phyloP scores from a whole-genome alignment of 257 asterid species.

The Fraxinus cuspidata region DNA sequence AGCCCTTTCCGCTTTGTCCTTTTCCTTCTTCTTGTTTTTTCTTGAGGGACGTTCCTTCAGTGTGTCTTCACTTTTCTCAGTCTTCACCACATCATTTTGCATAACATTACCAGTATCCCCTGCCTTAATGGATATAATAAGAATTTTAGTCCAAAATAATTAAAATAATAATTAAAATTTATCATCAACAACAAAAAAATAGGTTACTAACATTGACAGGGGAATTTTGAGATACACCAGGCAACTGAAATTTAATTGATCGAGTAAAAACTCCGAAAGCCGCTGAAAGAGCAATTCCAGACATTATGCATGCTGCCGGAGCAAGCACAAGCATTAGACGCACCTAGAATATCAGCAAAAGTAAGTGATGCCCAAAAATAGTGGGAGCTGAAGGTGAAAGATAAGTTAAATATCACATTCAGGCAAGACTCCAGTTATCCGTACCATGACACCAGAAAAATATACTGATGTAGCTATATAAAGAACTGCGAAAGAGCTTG shows the following conservation, averaged over 20 bases:
- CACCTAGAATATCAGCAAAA: conserved; percentile 57
- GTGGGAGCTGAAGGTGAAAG: conserved; percentile 14
- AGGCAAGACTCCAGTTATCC: conserved; percentile 22
- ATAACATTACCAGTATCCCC: conserved; percentile 57
- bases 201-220: conserved; percentile 55
- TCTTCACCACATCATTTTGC: conserved; percentile 53
- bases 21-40: conserved; percentile 77
- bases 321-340: conserved; percentile 99
- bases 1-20: conserved; percentile 50
- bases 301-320: conserved; percentile 99
- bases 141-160: conserved; percentile 26
- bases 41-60: conserved; percentile 70
- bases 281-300: conserved; percentile 98
- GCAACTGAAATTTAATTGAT: conserved; percentile 74
- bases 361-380: conserved; percentile 9
- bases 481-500: conserved; percentile 93
- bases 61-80: conserved; percentile 64
- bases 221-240: conserved; percentile 33
- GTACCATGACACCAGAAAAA: conserved; percentile 99
- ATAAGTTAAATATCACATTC: not conserved
- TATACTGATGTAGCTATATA: conserved; percentile 95
- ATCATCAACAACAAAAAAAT: conserved; percentile 14
- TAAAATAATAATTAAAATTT: not conserved
- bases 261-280: conserved; percentile 86
- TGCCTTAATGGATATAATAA: conserved; percentile 55